Percentiles rank a stretch among this genome's conserved stretches.
phyloP scores from a whole-genome alignment of 2,329 filamentous ascomycete species.

The Ilyonectria mors-panacis region DNA sequence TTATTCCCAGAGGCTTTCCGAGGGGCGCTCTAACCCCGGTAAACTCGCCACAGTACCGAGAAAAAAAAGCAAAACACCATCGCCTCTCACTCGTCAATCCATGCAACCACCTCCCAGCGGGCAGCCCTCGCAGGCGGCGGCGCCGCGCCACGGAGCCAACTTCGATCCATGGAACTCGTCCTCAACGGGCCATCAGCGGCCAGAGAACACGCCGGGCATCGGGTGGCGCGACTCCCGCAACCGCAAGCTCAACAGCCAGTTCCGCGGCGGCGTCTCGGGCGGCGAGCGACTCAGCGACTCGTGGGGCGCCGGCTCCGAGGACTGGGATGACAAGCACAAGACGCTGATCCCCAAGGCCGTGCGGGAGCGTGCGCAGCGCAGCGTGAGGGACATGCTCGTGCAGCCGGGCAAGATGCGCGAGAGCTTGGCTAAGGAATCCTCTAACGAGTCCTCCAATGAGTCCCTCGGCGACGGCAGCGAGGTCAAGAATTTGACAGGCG shows the following conservation, averaged over 20 bases:
- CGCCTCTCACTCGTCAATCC: slow-evolving; percentile 1
- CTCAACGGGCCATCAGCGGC: slow-evolving; percentile 83
- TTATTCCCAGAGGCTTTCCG: neutral
- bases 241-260: slow-evolving; percentile 79
- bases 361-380: slow-evolving; percentile 57
- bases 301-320: slow-evolving; percentile 74
- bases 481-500: slow-evolving; percentile 28
- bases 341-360: slow-evolving; percentile 61
- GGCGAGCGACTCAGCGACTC: slow-evolving; percentile 75
- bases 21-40: neutral
- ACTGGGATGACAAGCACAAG: slow-evolving; percentile 64
- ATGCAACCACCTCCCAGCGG: slow-evolving; percentile 23
- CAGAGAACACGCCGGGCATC: slow-evolving; percentile 75
- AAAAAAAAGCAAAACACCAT: slow-evolving; percentile 19
- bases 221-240: slow-evolving; percentile 80
- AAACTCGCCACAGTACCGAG: neutral
- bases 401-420: slow-evolving; percentile 61
- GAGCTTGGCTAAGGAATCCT: slow-evolving; percentile 28
- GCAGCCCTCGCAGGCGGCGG: slow-evolving; percentile 52
- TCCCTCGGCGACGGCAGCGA: neutral
- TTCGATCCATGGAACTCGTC: slow-evolving; percentile 83
- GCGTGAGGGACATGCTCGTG: slow-evolving; percentile 69
- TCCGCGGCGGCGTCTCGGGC: slow-evolving; percentile 69
- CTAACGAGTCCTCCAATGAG: neutral
- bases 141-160: slow-evolving; percentile 58